Evolutionary conservation across 495 filamentous ascomycete genomes (phyloP), one percentile per base, ranked within the genome.

Genomic region (Aspergillus sparsus): DNA sequence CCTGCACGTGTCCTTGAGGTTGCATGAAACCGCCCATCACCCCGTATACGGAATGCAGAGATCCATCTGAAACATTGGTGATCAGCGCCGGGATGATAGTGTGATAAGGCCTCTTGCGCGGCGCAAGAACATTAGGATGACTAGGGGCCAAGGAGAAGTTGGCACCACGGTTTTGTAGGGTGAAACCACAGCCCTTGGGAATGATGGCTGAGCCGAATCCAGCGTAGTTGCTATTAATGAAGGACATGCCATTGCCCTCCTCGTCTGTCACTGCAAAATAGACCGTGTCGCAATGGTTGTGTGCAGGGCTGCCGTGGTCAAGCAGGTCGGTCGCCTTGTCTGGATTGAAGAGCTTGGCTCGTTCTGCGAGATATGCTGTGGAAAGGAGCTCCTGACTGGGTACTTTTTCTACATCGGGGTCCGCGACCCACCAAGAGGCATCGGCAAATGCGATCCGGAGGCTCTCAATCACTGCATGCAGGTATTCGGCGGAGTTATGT

Each of bases 21-120:
- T 98, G 94, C 95, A 98, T 98, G 74, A 93, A 97, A 35, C 94
- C 94, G 61, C 94, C 94, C 94, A 98, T 98, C 50, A 97, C 92
- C 49, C 94, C 95, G 63, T 91, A 96, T 0, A 96, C 90, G 41
- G 84, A 85, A 68, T 97, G 89, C 58, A 98, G 73, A 15, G 78
- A 85, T 16, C 81, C 82, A 62, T 93, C 91, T 13, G 74, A 78
- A 1, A 83, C 67, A 61, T 92, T 89, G 4, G 94, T 98, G 49
- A 94, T 83, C 71, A 97, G 81, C 0, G 89, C 93, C 0, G 94
- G 93, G 67, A 98, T 98, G 73, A 98, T 98, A 55, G 94, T 98
- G 69, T 98, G 95, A 71, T 97, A 98, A 0, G 94, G 95, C 15
- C 94, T 73, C 76, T 98, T 98, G n/a, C 82, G 70, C 1, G 92